phyloP scores from a whole-genome alignment of 2,329 filamentous ascomycete species.

The Xenoacremonium recifei region DNA sequence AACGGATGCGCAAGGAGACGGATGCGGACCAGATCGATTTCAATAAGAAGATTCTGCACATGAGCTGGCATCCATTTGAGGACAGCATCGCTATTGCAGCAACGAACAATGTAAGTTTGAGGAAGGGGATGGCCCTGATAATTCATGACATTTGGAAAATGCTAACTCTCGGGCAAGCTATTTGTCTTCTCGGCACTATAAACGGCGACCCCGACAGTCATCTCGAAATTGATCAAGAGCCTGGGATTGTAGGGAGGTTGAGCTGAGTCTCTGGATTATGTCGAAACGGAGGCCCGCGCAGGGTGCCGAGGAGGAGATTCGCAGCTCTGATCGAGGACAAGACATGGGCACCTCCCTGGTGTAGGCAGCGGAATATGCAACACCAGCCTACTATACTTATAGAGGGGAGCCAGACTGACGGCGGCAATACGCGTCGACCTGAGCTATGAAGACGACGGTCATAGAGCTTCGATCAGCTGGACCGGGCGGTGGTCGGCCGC shows the following conservation, averaged over 20 bases:
- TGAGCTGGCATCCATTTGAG: constrained; percentile 99
- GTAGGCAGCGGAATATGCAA: constrained; percentile 19
- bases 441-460: not conserved
- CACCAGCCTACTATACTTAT: constrained; percentile 23
- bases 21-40: constrained; percentile 99
- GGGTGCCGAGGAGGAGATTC: constrained; percentile 5
- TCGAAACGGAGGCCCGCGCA: too few species aligned
- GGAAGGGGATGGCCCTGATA: not conserved
- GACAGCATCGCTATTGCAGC: constrained; percentile 99
- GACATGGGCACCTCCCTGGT: constrained; percentile 15
- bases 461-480: constrained; percentile 11
- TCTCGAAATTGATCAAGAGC: constrained; percentile 20
- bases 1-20: constrained; percentile 97
- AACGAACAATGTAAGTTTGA: constrained; percentile 88
- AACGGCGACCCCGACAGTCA: constrained; percentile 24
- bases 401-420: constrained; percentile 17
- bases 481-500: constrained; percentile 13
- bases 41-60: constrained; percentile 99
- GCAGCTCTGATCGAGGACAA: constrained; percentile 17
- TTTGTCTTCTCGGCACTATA: constrained; percentile 79
- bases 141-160: constrained; percentile 1
- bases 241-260: constrained; percentile 12
- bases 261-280: too few species aligned
- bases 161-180: constrained; percentile 49
- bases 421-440: not conserved